These are phyloP conservation scores for Acarospora socialis DNA, from an alignment of 2,329 filamentous ascomycete genomes.

Conservation along the genomic window DNA sequence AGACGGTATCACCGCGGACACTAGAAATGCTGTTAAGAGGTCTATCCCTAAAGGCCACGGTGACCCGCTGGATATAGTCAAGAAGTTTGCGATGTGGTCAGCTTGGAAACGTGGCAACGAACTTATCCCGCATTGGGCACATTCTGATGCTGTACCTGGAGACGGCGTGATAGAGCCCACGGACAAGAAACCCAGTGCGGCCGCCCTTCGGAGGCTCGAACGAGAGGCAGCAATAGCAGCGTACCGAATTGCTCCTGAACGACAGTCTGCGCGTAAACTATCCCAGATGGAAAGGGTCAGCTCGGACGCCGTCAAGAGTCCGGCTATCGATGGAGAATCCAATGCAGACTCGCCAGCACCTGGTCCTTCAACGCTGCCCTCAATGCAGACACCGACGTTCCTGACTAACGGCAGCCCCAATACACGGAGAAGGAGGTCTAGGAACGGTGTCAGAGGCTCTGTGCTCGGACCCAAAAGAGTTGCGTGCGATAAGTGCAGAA, in stretches of 20 bases:
- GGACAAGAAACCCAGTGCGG: constrained; percentile 41
- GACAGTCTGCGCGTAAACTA: constrained; percentile 28
- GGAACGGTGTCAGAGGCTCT: constrained; percentile 27
- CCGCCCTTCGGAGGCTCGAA: constrained; percentile 42
- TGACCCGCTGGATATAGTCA: constrained; percentile 45
- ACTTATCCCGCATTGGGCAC: constrained; percentile 46
- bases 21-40: constrained; percentile 43
- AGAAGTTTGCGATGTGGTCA: constrained; percentile 49
- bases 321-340: not conserved
- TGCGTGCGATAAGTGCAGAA: constrained; percentile 48
- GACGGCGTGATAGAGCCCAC: constrained; percentile 32
- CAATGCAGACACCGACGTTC: too few relatives aligned
- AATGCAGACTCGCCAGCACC: not conserved
- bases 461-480: constrained; percentile 36
- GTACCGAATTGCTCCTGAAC: constrained; percentile 29
- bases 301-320: not conserved
- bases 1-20: constrained; percentile 44
- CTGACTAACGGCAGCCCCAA: constrained; percentile 19
- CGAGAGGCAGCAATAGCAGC: constrained; percentile 32
- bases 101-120: constrained; percentile 56
- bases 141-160: constrained; percentile 40
- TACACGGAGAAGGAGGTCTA: not conserved
- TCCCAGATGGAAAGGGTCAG: constrained; percentile 7
- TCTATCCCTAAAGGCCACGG: constrained; percentile 49
- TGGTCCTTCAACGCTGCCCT: too few relatives aligned